Percentiles rank a stretch among this genome's conserved stretches.
Conservation (phyloP, 2,329 filamentous ascomycete species). For the Beauveria pseudobassiana region DNA sequence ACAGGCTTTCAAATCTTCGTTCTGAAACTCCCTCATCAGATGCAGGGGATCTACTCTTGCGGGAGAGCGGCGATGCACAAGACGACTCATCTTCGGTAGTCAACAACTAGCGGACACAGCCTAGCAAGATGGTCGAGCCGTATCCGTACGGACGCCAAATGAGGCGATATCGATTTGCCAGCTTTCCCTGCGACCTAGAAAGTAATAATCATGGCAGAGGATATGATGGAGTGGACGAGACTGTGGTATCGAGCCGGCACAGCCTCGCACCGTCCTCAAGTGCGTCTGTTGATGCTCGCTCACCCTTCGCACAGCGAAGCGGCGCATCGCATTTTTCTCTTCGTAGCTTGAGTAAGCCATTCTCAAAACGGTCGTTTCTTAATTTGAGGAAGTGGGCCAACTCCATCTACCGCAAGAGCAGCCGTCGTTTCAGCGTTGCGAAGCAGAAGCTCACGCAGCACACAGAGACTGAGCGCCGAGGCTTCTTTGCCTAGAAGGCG, state of each 20-base stretch:
- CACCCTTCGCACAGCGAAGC: conserved; percentile 20
- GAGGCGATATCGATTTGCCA: neutral
- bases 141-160: neutral
- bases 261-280: neutral
- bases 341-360: conserved; percentile 19
- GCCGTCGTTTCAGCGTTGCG: conserved; percentile 19
- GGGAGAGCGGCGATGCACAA: conserved; percentile 14
- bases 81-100: conserved; percentile 20
- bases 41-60: neutral
- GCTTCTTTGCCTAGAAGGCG: conserved; percentile 23
- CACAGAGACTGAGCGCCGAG: conserved; percentile 18
- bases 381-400: conserved; percentile 24
- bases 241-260: conserved; percentile 1
- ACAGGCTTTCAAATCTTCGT: conserved; percentile 22
- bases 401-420: conserved; percentile 20
- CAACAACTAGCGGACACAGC: conserved; percentile 21
- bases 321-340: conserved; percentile 26
- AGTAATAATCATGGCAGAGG: neutral
- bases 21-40: conserved; percentile 18
- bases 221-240: conserved; percentile 7
- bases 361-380: conserved; percentile 21
- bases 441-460: conserved; percentile 22
- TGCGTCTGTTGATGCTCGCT: neutral
- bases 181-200: neutral
- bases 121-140: conserved; percentile 10